Evolutionary conservation across 345 rosid genomes (phyloP).

Genomic region (Ailanthus altissimus): DNA sequence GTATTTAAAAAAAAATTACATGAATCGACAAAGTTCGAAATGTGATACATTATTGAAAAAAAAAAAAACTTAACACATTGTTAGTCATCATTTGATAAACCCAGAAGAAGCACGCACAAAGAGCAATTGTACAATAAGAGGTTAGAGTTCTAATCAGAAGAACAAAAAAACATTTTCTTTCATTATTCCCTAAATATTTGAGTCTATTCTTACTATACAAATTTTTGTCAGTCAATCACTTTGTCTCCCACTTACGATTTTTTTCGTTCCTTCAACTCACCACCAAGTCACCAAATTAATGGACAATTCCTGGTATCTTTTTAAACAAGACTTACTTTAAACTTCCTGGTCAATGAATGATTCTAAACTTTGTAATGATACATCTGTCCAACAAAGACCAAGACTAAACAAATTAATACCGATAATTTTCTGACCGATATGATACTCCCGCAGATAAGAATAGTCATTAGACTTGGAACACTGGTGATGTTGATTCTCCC

Average conservation of each 20-base stretch:
- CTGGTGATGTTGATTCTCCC: slow-evolving; percentile 33
- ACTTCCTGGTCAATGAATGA: neutral
- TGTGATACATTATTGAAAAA: neutral
- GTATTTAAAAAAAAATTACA: neutral
- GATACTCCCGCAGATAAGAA: neutral
- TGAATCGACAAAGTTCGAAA: neutral
- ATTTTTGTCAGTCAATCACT: neutral
- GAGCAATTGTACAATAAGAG: too few species aligned
- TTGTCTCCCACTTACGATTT: neutral
- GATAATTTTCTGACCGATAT: neutral
- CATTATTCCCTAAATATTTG: neutral
- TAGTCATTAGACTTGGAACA: slow-evolving; percentile 9
- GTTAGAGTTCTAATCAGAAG: too few species aligned
- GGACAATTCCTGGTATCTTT: neutral
- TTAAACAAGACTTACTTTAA: neutral
- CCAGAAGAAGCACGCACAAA: neutral
- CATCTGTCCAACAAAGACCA: neutral
- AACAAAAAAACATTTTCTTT: too few species aligned
- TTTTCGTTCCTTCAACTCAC: neutral
- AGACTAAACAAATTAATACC: neutral
- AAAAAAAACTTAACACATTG: neutral
- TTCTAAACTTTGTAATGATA: slow-evolving; percentile 8
- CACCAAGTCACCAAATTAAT: neutral
- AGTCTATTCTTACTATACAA: neutral
- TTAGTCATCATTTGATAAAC: neutral